phyloP scores from a whole-genome alignment of 1,284 basidiomycete genomes.

The Crucibulum cyathiforme region DNA sequence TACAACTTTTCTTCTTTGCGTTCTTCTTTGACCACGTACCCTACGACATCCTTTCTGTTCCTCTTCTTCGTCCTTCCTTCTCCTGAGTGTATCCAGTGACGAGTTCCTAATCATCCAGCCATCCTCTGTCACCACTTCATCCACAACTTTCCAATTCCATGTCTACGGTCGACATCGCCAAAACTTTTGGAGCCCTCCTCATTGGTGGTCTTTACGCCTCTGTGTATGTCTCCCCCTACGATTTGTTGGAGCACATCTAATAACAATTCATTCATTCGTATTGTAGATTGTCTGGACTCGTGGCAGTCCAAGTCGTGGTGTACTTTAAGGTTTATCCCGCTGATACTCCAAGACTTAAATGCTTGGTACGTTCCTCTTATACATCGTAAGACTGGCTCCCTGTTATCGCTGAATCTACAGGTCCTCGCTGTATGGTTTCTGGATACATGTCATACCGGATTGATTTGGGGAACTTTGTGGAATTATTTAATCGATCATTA shows the following conservation, averaged over 20 bases:
- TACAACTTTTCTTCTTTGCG: too few species aligned
- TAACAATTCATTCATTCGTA: neutral
- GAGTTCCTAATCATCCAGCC: too few species aligned
- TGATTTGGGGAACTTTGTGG: slow-evolving; percentile 43
- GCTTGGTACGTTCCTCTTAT: slow-evolving; percentile 24
- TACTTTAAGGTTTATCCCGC: slow-evolving; percentile 41
- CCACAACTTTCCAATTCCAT: too few species aligned
- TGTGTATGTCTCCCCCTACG: slow-evolving; percentile 19
- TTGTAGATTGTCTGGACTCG: slow-evolving; percentile 40
- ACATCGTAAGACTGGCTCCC: neutral
- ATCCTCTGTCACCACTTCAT: too few species aligned
- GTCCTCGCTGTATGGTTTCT: slow-evolving; percentile 29
- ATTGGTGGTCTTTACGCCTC: slow-evolving; percentile 40
- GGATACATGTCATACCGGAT: slow-evolving; percentile 36
- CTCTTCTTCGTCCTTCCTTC: too few species aligned
- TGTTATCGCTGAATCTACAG: slow-evolving; percentile 5
- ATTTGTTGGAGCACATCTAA: neutral
- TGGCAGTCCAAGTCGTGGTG: slow-evolving; percentile 37
- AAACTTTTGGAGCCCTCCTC: slow-evolving; percentile 39
- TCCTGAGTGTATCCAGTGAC: too few species aligned
- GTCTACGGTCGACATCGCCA: slow-evolving; percentile 20
- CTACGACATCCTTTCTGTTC: too few species aligned
- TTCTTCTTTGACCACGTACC: too few species aligned
- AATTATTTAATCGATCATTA: slow-evolving; percentile 36
- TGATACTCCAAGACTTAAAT: slow-evolving; percentile 31